Evolutionary conservation across 225 moss, liverwort and hornwort genomes (phyloP), one percentile per base, ranked within the genome.

Genomic region (Sphagnum contortum): DNA sequence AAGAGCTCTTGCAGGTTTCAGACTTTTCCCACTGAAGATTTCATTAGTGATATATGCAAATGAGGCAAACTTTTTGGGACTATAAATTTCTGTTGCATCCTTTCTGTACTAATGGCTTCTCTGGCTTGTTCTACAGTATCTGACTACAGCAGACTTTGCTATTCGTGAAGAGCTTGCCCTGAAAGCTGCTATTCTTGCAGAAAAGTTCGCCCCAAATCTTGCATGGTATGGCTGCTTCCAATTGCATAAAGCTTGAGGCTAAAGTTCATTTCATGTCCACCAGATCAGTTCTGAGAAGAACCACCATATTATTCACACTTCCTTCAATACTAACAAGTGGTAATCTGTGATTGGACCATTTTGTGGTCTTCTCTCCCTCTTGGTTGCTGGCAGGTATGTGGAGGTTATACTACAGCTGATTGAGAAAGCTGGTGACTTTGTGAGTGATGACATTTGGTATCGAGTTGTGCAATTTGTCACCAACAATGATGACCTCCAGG

Each of bases 361-460:
- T 29, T 29, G 29, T 29, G 29, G 29, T 29, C 29, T 29, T 29
- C 29, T 29, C 29, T 29, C 29, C 29, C 29, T 29, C 29, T 29
- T 29, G 29, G 29, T 61, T 69, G 66, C 47, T 5, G 67, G 70
- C 76, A 94, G 94, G 94, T 94, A 94, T 67, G 94, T 94, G 67
- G 91, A 94, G 76, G 91, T 94, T 51, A 94, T 94, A 66, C 83
- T 94, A 66, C 91, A 94, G 79, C 84, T 94, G 53, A 94, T 94
- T 62, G 94, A 94, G 87, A 94, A 94, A 73, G 94, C 94, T 57
- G 94, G 94, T 50, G 94, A 94, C 78, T 94, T 94, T 69, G 94
- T 94, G 54, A 89, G 91, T 79, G 94, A 94, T 80, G 94, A 94
- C 66, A 91, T 94, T 71, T 94, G 94, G 94, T 91, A 89, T 70